Conservation (phyloP, 2,329 filamentous ascomycete genomes). For the Clarireedia sp. region DNA sequence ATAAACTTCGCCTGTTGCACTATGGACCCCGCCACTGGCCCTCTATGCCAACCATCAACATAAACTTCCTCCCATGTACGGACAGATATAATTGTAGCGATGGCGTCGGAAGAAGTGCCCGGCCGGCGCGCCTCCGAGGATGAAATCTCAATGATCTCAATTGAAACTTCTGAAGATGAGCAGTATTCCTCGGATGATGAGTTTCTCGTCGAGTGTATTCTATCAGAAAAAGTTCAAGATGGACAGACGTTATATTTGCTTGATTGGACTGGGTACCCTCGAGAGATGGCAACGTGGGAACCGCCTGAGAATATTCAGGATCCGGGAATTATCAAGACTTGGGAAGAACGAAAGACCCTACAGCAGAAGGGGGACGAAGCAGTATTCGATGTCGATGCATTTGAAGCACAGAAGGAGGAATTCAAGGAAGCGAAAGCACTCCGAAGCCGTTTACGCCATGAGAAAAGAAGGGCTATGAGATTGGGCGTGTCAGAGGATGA, state of each 20-base stretch:
- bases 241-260: slow-evolving; percentile 47
- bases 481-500: not conserved
- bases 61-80: too few species aligned
- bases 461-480: too few species aligned
- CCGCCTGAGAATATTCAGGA: slow-evolving; percentile 35
- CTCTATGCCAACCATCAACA: too few species aligned
- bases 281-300: slow-evolving; percentile 50
- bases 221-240: slow-evolving; percentile 36
- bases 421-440: slow-evolving; percentile 12
- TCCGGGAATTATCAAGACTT: slow-evolving; percentile 30
- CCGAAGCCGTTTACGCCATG: not conserved
- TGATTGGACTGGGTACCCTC: slow-evolving; percentile 53
- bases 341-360: slow-evolving; percentile 22
- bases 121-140: slow-evolving; percentile 36
- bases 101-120: not conserved
- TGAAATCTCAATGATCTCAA: slow-evolving; percentile 48
- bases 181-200: slow-evolving; percentile 23
- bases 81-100: not conserved
- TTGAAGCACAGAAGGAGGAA: slow-evolving; percentile 11
- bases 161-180: slow-evolving; percentile 40
- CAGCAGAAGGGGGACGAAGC: slow-evolving; percentile 14
- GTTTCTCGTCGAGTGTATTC: slow-evolving; percentile 38
- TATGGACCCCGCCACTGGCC: too few species aligned
- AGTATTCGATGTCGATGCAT: slow-evolving; percentile 20
- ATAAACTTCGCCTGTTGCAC: too few species aligned